These are phyloP conservation scores for Triticum turgidum DNA, from an alignment of 176 grass and related monocot genomes.

Conservation along the genomic window DNA sequence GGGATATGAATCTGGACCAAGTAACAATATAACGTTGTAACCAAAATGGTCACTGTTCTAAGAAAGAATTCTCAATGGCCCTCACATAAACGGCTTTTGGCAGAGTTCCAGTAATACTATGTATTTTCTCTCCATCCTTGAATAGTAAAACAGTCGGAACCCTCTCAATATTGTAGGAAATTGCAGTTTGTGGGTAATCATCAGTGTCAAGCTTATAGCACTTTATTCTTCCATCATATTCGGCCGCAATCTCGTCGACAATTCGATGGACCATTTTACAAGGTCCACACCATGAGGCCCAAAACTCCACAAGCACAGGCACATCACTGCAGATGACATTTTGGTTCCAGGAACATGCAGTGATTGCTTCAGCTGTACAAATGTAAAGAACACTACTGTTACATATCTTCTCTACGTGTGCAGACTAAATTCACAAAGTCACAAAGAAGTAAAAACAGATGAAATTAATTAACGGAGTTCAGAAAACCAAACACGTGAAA, in stretches of 20 bases:
- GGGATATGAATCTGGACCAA: conserved; percentile 19
- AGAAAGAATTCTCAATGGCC: conserved; percentile 77
- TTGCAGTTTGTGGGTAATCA: conserved; percentile 68
- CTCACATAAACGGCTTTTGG: conserved; percentile 78
- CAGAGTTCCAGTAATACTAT: conserved; percentile 83
- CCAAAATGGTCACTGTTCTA: conserved; percentile 41
- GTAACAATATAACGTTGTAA: conserved; percentile 6
- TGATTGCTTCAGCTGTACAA: conserved; percentile 76
- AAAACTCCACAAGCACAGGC: conserved; percentile 87
- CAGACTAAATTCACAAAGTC: background rate
- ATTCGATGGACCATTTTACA: conserved; percentile 71
- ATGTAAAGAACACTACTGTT: conserved; percentile 18
- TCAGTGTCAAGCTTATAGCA: conserved; percentile 80
- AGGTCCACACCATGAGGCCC: conserved; percentile 92
- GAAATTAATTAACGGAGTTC: background rate
- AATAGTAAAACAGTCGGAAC: conserved; percentile 89
- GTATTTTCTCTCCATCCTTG: conserved; percentile 80
- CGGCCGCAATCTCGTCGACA: conserved; percentile 70
- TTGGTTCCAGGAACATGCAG: conserved; percentile 72
- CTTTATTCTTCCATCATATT: conserved; percentile 77
- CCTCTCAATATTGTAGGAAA: conserved; percentile 49
- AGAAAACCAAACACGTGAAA: background rate
- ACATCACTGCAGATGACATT: conserved; percentile 74
- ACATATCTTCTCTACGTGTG: conserved; percentile 24
- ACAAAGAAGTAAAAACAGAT: background rate